These are phyloP conservation scores for Wickerhamomyces tratensis DNA, from an alignment of 805 yeast species.

Conservation along the genomic window DNA sequence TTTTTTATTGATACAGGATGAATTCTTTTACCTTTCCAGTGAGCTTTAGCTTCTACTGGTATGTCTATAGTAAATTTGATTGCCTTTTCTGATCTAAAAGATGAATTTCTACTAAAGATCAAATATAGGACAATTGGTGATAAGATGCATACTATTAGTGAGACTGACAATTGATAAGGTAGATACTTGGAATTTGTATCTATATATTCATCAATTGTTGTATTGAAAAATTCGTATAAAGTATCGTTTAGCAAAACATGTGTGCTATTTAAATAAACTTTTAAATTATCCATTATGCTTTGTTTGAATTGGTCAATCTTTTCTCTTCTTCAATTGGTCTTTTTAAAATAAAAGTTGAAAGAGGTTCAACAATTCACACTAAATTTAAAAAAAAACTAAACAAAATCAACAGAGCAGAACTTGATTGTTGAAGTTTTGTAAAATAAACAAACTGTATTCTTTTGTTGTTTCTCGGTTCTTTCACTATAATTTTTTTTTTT, in stretches of 20 bases:
- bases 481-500: too few species aligned
- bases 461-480: too few species aligned
- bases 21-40: slow-evolving; percentile 85
- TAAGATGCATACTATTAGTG: slow-evolving; percentile 3
- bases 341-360: too few species aligned
- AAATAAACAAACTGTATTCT: too few species aligned
- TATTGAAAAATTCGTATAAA: slow-evolving; percentile 10
- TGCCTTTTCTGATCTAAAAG: slow-evolving; percentile 13
- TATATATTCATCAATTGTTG: slow-evolving; percentile 12
- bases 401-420: too few species aligned
- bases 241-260: slow-evolving; percentile 12
- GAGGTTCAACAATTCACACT: too few species aligned
- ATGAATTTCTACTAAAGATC: slow-evolving; percentile 2
- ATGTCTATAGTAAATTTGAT: slow-evolving; percentile 41
- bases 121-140: slow-evolving; percentile 5
- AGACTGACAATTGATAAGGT: slow-evolving; percentile 10
- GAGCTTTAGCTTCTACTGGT: slow-evolving; percentile 75
- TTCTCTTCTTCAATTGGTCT: too few species aligned
- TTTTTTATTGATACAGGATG: slow-evolving; percentile 51
- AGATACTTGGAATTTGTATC: slow-evolving; percentile 2
- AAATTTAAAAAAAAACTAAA: too few species aligned
- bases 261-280: slow-evolving; percentile 1
- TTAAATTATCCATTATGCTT: background rate
- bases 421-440: too few species aligned
- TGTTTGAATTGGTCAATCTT: too few species aligned